Conservation (phyloP, 352 stramenopile species). For the Phytophthora macrochlamydospora region DNA sequence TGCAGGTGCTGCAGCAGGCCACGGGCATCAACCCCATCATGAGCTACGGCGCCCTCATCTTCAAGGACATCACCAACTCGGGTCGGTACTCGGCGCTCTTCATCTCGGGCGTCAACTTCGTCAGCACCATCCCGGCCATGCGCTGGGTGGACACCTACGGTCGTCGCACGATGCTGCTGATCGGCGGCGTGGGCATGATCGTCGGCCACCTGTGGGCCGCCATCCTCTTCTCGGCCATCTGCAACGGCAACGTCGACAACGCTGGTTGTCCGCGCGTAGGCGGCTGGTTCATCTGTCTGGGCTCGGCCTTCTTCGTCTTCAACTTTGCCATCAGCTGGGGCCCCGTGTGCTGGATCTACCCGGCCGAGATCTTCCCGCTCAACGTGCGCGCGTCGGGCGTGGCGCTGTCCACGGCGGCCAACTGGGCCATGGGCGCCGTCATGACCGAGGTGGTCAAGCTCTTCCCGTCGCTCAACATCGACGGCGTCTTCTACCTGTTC, state of each 20-base stretch:
- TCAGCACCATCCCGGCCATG: constrained; percentile 48
- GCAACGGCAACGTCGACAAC: constrained; percentile 34
- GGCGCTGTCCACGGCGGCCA: constrained; percentile 25
- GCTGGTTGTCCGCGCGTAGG: constrained; percentile 29
- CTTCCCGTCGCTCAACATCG: constrained; percentile 28
- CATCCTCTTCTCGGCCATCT: constrained; percentile 45
- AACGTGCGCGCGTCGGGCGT: constrained; percentile 22
- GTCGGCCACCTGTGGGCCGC: constrained; percentile 40
- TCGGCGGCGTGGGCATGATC: constrained; percentile 48
- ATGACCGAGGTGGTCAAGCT: no score
- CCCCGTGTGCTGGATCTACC: constrained; percentile 53
- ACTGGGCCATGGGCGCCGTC: constrained; percentile 5
- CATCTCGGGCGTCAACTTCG: constrained; percentile 31
- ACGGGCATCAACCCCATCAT: no score
- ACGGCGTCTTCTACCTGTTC: constrained; percentile 68
- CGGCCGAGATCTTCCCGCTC: constrained; percentile 44
- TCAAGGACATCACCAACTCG: no score
- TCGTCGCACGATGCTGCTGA: constrained; percentile 42
- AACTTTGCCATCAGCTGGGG: constrained; percentile 55
- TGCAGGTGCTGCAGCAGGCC: no score
- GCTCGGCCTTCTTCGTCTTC: constrained; percentile 42
- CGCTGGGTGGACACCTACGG: constrained; percentile 40
- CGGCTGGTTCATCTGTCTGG: constrained; percentile 44
- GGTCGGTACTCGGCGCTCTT: no score
- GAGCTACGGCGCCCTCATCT: background rate